Evolutionary conservation across 73 alveolate genomes (phyloP).

Genomic region (Uronychia binucleata): DNA sequence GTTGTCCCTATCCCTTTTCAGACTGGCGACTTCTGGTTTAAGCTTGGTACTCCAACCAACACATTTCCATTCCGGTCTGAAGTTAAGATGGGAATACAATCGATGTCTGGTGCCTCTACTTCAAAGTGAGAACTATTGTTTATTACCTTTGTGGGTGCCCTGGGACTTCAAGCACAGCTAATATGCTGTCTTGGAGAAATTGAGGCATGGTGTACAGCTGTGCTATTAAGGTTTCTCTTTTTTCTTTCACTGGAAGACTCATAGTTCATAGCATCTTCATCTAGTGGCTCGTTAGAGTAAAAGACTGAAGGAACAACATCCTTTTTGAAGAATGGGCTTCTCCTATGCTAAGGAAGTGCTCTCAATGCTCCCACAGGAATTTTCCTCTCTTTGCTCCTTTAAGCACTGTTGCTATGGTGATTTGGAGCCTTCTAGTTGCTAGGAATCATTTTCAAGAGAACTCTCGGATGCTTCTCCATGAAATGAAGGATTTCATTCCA

Average conservation of each 20-base stretch:
- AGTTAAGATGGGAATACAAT: no score
- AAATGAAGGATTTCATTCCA: neutral
- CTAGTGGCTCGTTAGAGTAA: neutral
- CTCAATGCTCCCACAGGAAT: neutral
- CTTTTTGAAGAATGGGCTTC: neutral
- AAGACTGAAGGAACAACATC: neutral
- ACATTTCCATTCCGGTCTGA: no score
- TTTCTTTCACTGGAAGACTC: neutral
- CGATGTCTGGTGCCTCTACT: no score
- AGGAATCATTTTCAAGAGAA: neutral
- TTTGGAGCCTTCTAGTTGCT: neutral
- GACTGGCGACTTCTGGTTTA: no score
- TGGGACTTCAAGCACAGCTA: no score
- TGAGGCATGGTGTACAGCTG: neutral
- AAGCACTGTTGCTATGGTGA: neutral
- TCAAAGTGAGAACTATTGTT: no score
- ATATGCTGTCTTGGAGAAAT: slow-evolving; percentile 1
- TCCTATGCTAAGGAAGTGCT: neutral
- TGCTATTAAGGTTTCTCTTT: no score
- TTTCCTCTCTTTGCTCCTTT: neutral
- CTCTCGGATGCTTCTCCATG: neutral
- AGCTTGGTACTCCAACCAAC: no score
- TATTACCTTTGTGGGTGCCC: no score
- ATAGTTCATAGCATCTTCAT: neutral
- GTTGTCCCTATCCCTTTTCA: no score